Percentiles rank a stretch among this genome's conserved stretches.
phyloP scores from a whole-genome alignment of 345 rosid species.

The Camelina laxa region DNA sequence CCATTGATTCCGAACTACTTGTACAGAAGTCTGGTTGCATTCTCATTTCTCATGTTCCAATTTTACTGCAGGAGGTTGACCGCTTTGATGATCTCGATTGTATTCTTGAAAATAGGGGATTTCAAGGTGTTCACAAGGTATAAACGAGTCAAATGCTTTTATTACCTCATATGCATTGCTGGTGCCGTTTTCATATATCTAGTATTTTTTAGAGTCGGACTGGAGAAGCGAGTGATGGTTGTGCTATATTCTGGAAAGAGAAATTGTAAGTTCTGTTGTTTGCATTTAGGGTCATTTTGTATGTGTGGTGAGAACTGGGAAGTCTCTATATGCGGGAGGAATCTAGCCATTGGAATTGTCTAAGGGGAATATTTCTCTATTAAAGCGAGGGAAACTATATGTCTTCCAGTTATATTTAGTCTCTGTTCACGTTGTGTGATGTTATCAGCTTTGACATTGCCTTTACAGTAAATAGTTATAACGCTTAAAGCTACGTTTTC shows the following conservation, averaged over 20 bases:
- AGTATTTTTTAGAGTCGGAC: constrained; percentile 67
- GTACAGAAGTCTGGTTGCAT: constrained; percentile 4
- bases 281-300: constrained; percentile 4
- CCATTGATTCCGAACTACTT: neutral
- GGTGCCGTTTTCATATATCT: neutral
- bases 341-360: constrained; percentile 10
- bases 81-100: constrained; percentile 61
- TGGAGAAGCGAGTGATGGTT: constrained; percentile 85
- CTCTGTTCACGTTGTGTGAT: constrained; percentile 5
- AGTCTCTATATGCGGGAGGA: constrained; percentile 5
- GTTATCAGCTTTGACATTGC: constrained; percentile 12
- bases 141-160: constrained; percentile 3
- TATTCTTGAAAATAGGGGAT: constrained; percentile 64
- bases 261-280: constrained; percentile 54
- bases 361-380: constrained; percentile 10
- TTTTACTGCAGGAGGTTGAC: constrained; percentile 67
- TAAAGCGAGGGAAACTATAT: neutral
- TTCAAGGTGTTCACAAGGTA: constrained; percentile 81
- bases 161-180: constrained; percentile 1
- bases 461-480: constrained; percentile 2
- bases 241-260: constrained; percentile 87
- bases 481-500: constrained; percentile 5
- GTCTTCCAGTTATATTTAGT: neutral
- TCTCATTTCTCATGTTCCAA: constrained; percentile 28
- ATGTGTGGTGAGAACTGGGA: constrained; percentile 26